Conservation (phyloP, 495 filamentous ascomycete species). For the Sphaerosporella brunnea region DNA sequence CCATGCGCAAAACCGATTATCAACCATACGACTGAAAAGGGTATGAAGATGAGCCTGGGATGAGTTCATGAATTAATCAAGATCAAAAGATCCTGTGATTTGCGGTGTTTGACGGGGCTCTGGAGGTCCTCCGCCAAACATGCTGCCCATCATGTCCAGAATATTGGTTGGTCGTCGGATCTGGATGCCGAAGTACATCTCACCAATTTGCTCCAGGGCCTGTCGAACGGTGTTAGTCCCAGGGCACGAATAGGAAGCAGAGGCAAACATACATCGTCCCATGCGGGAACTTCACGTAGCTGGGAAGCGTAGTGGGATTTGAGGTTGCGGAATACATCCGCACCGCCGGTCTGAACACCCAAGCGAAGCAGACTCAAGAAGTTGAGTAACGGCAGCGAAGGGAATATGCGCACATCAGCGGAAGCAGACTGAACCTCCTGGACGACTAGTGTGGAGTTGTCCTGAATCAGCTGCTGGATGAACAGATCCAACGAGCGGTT, state of each 20-base stretch:
- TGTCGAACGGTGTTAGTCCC: slow-evolving; percentile 1
- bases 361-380: slow-evolving; percentile 73
- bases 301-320: slow-evolving; percentile 61
- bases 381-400: slow-evolving; percentile 73
- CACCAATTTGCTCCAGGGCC: slow-evolving; percentile 66
- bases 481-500: slow-evolving; percentile 67
- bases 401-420: slow-evolving; percentile 65
- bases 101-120: slow-evolving; percentile 15
- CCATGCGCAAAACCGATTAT: no score
- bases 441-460: not conserved
- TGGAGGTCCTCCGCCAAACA: slow-evolving; percentile 61
- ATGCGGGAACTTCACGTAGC: slow-evolving; percentile 52
- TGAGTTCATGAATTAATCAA: not conserved
- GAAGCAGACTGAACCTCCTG: slow-evolving; percentile 52
- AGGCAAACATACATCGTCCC: slow-evolving; percentile 42
- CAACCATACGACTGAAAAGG: no score
- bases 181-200: slow-evolving; percentile 96
- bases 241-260: not conserved
- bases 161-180: slow-evolving; percentile 72
- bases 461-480: slow-evolving; percentile 46
- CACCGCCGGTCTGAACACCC: slow-evolving; percentile 59
- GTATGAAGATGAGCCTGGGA: no score
- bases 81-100: not conserved
- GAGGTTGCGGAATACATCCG: slow-evolving; percentile 68
- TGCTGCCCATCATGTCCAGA: slow-evolving; percentile 91